Evolutionary conservation across 139 green algal genomes (phyloP).

Genomic region (Auxenochlorella protothecoides): DNA sequence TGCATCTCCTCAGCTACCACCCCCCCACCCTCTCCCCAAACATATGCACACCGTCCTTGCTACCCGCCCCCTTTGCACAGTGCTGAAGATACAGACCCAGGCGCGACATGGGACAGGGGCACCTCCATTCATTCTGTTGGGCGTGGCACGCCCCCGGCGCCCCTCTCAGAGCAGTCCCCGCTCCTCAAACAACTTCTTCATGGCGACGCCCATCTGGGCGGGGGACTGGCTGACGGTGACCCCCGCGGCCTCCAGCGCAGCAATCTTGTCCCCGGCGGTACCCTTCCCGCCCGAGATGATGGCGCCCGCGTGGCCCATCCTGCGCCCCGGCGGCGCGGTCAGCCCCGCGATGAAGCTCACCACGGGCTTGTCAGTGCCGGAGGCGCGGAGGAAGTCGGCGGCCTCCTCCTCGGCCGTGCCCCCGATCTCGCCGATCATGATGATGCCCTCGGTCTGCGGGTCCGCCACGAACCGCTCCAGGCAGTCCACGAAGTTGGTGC

Average conservation of each 20-base stretch:
- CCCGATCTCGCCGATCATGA: conserved; percentile 99
- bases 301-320: conserved; percentile 96
- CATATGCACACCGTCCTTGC: neutral
- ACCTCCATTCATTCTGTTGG: neutral
- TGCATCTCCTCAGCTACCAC: neutral
- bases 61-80: neutral
- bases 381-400: conserved; percentile 78
- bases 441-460: conserved; percentile 92
- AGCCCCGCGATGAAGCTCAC: conserved; percentile 98
- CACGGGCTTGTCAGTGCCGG: conserved; percentile 89
- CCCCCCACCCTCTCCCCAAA: neutral
- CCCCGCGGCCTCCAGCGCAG: conserved; percentile 78
- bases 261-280: conserved; percentile 91
- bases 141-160: neutral
- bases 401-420: conserved; percentile 96
- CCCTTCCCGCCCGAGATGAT: conserved; percentile 87
- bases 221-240: conserved; percentile 75
- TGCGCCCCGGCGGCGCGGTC: conserved; percentile 87
- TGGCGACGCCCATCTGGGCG: conserved; percentile 35
- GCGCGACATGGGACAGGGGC: neutral
- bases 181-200: conserved; percentile 69
- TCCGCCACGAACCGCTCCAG: conserved; percentile 92
- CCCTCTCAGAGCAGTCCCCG: conserved; percentile 43
- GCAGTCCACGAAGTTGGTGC: conserved; percentile 99
- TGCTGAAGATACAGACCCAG: too few species aligned